Percentiles rank a stretch among this genome's conserved stretches.
Evolutionary conservation across 768 basidiomycete species (phyloP).

Genomic region (Vararia minispora): DNA sequence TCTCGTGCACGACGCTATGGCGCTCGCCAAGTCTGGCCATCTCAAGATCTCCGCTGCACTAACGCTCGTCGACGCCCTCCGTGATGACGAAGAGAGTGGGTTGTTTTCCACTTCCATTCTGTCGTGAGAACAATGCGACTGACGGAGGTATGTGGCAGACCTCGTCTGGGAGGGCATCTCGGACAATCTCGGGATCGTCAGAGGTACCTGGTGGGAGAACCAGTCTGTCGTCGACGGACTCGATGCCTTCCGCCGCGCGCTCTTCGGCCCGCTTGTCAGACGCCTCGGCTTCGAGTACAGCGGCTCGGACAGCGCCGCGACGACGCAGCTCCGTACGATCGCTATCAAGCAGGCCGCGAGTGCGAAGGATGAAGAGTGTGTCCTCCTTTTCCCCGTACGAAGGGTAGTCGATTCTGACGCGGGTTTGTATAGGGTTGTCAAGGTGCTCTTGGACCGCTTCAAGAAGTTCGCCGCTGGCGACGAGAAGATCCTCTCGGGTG

Average conservation of each 20-base stretch:
- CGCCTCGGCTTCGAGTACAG: slow-evolving; percentile 70
- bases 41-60: slow-evolving; percentile 67
- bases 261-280: slow-evolving; percentile 69
- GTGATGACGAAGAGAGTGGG: slow-evolving; percentile 69
- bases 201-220: slow-evolving; percentile 80
- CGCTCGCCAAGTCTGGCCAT: slow-evolving; percentile 74
- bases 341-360: slow-evolving; percentile 50
- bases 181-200: slow-evolving; percentile 40
- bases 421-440: slow-evolving; percentile 45
- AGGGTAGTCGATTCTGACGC: slow-evolving; percentile 15
- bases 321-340: slow-evolving; percentile 59
- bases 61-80: slow-evolving; percentile 56
- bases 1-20: slow-evolving; percentile 72
- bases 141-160: slow-evolving; percentile 31
- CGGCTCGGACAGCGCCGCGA: slow-evolving; percentile 54
- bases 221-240: slow-evolving; percentile 38
- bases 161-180: slow-evolving; percentile 73
- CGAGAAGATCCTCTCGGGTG: slow-evolving; percentile 68
- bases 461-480: slow-evolving; percentile 57
- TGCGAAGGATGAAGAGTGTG: slow-evolving; percentile 31
- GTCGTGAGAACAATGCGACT: slow-evolving; percentile 4
- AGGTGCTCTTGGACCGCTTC: slow-evolving; percentile 65
- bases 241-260: slow-evolving; percentile 45
- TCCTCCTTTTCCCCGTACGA: neutral
- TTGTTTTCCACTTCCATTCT: neutral